Evolutionary conservation across 2,329 filamentous ascomycete genomes (phyloP).

Genomic region (Dothistroma septosporum): DNA sequence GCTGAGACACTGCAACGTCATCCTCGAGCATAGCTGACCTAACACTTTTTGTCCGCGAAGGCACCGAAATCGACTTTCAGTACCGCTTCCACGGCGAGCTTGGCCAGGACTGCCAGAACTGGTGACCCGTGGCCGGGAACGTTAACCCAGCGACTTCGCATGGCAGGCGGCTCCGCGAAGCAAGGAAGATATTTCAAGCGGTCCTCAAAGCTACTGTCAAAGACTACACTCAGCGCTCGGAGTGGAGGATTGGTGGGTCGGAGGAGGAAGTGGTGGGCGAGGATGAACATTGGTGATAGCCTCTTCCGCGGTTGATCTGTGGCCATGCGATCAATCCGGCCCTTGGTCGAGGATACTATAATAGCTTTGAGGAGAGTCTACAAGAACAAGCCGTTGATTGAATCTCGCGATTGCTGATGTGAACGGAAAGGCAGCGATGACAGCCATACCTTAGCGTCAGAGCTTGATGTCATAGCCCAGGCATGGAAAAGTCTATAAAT

Average conservation of each 20-base stretch:
- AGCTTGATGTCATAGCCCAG: no score
- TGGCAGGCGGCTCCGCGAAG: neutral
- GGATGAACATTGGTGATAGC: neutral
- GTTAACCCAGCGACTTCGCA: neutral
- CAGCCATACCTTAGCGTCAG: no score
- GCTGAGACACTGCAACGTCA: no score
- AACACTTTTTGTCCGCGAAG: neutral
- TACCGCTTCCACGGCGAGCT: neutral
- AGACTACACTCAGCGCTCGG: neutral
- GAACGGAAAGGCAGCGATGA: no score
- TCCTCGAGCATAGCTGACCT: no score
- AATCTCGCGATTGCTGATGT: no score
- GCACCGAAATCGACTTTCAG: neutral
- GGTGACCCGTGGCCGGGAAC: neutral
- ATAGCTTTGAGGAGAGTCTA: no score
- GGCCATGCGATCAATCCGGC: no score
- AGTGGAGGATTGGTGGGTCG: neutral
- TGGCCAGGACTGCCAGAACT: neutral
- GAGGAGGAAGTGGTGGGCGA: neutral
- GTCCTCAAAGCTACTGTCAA: neutral
- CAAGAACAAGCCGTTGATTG: no score
- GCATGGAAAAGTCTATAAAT: no score
- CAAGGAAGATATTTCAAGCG: neutral
- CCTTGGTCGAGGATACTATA: no score
- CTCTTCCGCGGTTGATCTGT: no score